phyloP scores from a whole-genome alignment of 2,329 filamentous ascomycete genomes.

The Aspergillus sp. region DNA sequence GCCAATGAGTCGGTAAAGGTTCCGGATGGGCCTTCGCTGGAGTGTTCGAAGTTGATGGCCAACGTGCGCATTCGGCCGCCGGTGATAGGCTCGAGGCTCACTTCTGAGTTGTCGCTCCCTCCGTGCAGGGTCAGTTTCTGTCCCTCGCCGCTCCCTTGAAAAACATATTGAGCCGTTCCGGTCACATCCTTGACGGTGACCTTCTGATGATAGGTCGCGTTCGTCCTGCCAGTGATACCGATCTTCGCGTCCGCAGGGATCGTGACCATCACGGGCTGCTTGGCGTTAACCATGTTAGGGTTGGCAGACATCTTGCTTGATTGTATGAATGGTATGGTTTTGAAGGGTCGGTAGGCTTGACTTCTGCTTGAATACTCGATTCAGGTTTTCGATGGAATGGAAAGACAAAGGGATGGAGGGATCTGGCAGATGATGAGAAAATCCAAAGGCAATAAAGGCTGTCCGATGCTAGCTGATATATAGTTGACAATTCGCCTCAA shows the following conservation, averaged over 20 bases:
- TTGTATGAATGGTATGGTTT: background rate
- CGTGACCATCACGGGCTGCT: background rate
- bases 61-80: background rate
- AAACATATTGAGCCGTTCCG: background rate
- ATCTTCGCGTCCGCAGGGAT: background rate
- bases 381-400: background rate
- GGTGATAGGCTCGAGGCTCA: background rate
- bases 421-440: background rate
- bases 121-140: background rate
- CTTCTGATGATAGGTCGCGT: constrained; percentile 1
- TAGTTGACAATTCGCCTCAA: background rate
- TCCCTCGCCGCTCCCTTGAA: background rate
- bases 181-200: constrained; percentile 1
- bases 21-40: background rate
- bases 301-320: background rate
- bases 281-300: background rate
- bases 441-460: background rate
- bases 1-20: background rate
- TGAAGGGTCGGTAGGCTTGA: background rate
- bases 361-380: background rate
- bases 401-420: too few relatives aligned
- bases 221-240: background rate
- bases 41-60: constrained; percentile 2
- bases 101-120: background rate
- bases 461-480: background rate